Percentiles rank a stretch among this genome's conserved stretches.
phyloP scores from a whole-genome alignment of 257 asterid species.

The Forsythia viridissima region DNA sequence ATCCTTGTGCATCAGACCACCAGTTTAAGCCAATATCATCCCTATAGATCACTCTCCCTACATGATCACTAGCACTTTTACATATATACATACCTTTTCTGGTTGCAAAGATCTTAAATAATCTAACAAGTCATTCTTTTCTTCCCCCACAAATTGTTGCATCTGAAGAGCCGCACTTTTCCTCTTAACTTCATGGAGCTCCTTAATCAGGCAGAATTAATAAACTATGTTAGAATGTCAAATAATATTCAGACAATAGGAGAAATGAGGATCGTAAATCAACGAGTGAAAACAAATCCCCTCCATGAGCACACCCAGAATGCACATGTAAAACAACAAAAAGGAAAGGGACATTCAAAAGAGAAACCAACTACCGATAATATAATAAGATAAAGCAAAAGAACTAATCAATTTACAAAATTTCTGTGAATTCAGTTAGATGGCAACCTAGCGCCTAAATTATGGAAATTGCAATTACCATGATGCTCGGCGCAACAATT shows the following conservation, averaged over 20 bases:
- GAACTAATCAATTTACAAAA: not conserved
- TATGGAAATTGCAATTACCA: not conserved
- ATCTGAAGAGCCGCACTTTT: conserved; percentile 93
- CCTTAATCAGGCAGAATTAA: conserved; percentile 46
- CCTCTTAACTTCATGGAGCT: conserved; percentile 85
- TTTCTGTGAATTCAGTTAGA: not conserved
- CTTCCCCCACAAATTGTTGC: conserved; percentile 98
- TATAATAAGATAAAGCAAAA: not conserved
- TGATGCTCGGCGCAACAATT: not conserved
- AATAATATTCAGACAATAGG: not conserved
- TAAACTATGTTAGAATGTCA: not conserved
- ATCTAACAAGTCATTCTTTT: conserved; percentile 90
- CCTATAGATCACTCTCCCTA: not conserved
- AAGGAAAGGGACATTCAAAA: not conserved
- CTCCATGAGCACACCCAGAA: not conserved
- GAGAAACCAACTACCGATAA: not conserved
- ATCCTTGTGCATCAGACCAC: not conserved
- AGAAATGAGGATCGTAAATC: not conserved
- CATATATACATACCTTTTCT: conserved; percentile 59
- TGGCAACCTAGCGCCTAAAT: not conserved
- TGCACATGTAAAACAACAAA: not conserved
- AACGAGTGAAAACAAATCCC: not conserved
- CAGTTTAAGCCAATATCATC: not conserved
- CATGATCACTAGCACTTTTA: not conserved
- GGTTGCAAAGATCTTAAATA: conserved; percentile 88